phyloP scores from a whole-genome alignment of 2,329 filamentous ascomycete species.

The Magnaporthiopsis poae region DNA sequence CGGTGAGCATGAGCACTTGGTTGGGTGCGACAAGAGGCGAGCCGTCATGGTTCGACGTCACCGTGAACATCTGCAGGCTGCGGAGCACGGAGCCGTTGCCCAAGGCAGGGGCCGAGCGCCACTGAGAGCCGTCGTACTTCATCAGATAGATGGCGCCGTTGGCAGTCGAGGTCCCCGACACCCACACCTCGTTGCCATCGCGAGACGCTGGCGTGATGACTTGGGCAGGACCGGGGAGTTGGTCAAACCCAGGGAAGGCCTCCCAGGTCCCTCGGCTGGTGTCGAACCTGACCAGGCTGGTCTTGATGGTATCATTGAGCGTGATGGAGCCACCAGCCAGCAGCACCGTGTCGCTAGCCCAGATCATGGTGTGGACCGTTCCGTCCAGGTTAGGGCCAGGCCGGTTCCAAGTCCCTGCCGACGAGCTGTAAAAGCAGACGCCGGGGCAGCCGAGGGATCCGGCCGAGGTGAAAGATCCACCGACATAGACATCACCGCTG shows the following conservation, averaged over 20 bases:
- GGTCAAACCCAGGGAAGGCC: slow-evolving; percentile 45
- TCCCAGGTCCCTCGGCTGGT: slow-evolving; percentile 57
- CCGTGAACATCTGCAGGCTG: slow-evolving; percentile 69
- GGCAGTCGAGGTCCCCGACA: slow-evolving; percentile 55
- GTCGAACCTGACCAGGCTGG: slow-evolving; percentile 65
- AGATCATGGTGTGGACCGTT: slow-evolving; percentile 61
- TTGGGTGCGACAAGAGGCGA: slow-evolving; percentile 54
- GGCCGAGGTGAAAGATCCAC: slow-evolving; percentile 72
- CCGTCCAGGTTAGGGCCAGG: slow-evolving; percentile 66
- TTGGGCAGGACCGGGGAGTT: slow-evolving; percentile 70
- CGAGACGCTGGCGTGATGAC: slow-evolving; percentile 65
- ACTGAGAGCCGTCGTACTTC: slow-evolving; percentile 67
- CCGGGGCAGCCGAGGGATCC: slow-evolving; percentile 73
- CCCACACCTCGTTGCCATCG: slow-evolving; percentile 69
- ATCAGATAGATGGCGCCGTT: slow-evolving; percentile 68
- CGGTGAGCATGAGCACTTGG: slow-evolving; percentile 74
- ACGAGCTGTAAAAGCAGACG: slow-evolving; percentile 69
- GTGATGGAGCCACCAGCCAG: slow-evolving; percentile 70
- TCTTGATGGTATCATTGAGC: slow-evolving; percentile 50
- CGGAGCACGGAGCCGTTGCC: slow-evolving; percentile 58
- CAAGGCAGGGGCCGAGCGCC: slow-evolving; percentile 58
- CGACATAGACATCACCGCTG: slow-evolving; percentile 70
- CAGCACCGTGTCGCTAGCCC: slow-evolving; percentile 62
- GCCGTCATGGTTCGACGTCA: slow-evolving; percentile 57
- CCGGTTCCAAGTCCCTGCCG: slow-evolving; percentile 65